phyloP scores from a whole-genome alignment of 352 stramenopile species.

The Phytopythium mirpurense region DNA sequence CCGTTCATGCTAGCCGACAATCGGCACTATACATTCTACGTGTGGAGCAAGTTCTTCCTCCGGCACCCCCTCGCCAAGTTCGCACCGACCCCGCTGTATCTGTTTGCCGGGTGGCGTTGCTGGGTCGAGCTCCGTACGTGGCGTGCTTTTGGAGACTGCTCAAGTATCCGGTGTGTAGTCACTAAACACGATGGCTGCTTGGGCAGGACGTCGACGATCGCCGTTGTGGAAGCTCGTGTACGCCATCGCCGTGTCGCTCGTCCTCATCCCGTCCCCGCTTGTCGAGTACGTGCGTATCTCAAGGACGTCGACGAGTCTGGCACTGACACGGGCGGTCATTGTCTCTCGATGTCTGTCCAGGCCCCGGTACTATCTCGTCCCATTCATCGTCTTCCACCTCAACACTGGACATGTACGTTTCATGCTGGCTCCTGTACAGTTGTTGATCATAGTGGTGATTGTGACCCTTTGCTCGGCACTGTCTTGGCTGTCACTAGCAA shows the following conservation, averaged over 20 bases:
- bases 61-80: slow-evolving; percentile 71
- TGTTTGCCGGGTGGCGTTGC: slow-evolving; percentile 59
- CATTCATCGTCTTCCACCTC: slow-evolving; percentile 75
- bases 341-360: slow-evolving; percentile 19
- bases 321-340: not conserved
- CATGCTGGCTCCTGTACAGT: not conserved
- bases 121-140: slow-evolving; percentile 61
- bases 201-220: slow-evolving; percentile 39
- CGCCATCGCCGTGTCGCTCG: slow-evolving; percentile 59
- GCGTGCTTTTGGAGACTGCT: too few relatives aligned
- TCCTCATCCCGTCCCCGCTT: slow-evolving; percentile 83
- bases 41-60: slow-evolving; percentile 87
- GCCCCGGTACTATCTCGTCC: slow-evolving; percentile 78
- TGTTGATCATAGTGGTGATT: too few relatives aligned
- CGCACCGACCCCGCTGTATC: slow-evolving; percentile 46
- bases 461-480: too few relatives aligned
- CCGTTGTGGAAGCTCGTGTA: slow-evolving; percentile 80
- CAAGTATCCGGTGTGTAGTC: too few relatives aligned
- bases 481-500: too few relatives aligned
- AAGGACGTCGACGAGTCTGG: not conserved
- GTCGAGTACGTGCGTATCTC: slow-evolving; percentile 68
- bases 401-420: slow-evolving; percentile 56
- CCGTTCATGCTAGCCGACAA: slow-evolving; percentile 92
- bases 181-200: not conserved
- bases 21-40: slow-evolving; percentile 91